Base-by-base conservation (phyloP, 148 eudicot genomes). In the Amaranthus hypochondriacus region DNA sequence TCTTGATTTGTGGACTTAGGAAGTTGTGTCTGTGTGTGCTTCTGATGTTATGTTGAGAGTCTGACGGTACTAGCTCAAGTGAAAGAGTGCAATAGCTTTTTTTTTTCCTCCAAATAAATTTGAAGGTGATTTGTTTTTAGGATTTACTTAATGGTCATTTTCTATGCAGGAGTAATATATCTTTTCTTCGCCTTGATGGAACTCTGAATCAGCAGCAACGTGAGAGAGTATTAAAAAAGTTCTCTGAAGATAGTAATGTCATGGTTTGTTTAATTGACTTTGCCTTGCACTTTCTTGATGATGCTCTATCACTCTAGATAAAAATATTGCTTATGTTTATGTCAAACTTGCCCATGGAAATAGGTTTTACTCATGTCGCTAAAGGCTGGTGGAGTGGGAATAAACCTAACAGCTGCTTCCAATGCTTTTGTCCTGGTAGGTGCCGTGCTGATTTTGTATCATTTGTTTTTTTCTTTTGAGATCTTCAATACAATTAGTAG, bases 381-480 rank as follows among this genome's bases (percentile, higher is more conserved):
- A 70, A 95, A 95, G 85, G 98, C 98, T 78, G 98, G 98, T 59
- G 98, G 98, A 63, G 98, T 95, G 79, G 98, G 98, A 65, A 92
- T 95, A 76, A 95, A 95, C 77, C 83, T 95, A 56, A 92, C 92
- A 56, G 97, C 97, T 70, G 98, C 98, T 70, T 90, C 93, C 69
- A 95, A 95, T 92, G 98, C 98, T 72, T 95, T 95, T 78, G 87
- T 95, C 70, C 66, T 95, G 91, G 98, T 95, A 89, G 67, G 83
- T 74, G 61, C 63, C 15, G 18, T 74, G 61, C 63, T 39, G 18
- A 53, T 42, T 58, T 6, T 51, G 5, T 49, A 57, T 75, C 13
- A 28, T 28, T 28, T 28, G 47, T 72, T 72, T 39, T 49, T 12
- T 15, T 48, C 5, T 70, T 44, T 69, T 0, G 15, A 53, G 7